Evolutionary conservation across 495 filamentous ascomycete genomes (phyloP).

Genomic region (Daldinia childiae): DNA sequence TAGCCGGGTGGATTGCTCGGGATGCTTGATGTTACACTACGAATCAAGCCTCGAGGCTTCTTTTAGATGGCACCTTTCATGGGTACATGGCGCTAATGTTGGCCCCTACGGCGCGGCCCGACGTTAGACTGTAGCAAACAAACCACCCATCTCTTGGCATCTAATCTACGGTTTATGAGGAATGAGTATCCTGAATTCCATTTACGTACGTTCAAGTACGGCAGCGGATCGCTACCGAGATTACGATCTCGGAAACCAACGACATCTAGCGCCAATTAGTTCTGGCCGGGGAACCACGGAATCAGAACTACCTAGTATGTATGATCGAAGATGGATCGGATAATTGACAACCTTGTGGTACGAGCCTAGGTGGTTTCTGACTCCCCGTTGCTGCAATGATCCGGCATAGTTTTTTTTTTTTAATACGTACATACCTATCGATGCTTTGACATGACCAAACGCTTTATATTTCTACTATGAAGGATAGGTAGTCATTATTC

Average conservation of each 20-base stretch:
- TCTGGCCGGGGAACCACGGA: neutral
- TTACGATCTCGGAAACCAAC: conserved; percentile 28
- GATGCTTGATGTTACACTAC: conserved; percentile 21
- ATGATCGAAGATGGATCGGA: conserved; percentile 17
- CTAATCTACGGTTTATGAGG: neutral
- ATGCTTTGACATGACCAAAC: no score
- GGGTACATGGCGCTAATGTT: conserved; percentile 15
- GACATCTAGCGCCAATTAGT: conserved; percentile 6
- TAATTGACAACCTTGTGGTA: conserved; percentile 29
- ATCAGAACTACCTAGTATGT: neutral
- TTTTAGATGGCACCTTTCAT: neutral
- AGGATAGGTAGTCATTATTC: no score
- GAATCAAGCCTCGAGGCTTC: conserved; percentile 23
- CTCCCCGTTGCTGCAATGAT: conserved; percentile 23
- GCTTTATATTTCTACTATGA: no score
- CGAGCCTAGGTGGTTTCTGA: neutral
- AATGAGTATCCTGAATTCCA: neutral
- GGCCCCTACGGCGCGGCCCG: conserved; percentile 35
- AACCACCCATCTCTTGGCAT: conserved; percentile 23
- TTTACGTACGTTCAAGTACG: conserved; percentile 15
- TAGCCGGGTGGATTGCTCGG: conserved; percentile 15
- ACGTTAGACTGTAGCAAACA: conserved; percentile 33
- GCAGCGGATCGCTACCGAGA: conserved; percentile 30
- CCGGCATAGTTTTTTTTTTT: conserved; percentile 1
- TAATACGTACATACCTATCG: neutral